Evolutionary conservation across 176 grass and related monocot genomes (phyloP).

Genomic region (sorghum (Sorghum bicolor)): DNA sequence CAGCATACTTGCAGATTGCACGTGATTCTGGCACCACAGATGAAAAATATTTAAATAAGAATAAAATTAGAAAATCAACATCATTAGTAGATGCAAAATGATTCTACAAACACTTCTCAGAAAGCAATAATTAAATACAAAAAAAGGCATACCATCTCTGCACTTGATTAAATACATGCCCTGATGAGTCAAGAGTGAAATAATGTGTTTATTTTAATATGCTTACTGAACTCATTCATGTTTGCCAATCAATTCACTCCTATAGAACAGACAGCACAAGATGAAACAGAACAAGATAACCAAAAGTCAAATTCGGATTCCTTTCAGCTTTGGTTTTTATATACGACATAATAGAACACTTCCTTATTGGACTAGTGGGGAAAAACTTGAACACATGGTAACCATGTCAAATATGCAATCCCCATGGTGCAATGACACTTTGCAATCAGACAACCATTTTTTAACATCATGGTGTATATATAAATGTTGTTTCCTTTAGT

Average conservation of each 20-base stretch:
- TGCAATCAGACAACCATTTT: background rate
- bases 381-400: background rate
- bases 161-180: background rate
- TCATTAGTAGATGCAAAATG: background rate
- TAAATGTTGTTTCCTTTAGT: background rate
- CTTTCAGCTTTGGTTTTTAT: background rate
- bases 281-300: background rate
- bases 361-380: background rate
- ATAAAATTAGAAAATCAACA: background rate
- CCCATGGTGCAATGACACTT: background rate
- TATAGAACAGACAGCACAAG: background rate
- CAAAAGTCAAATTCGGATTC: background rate
- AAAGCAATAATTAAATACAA: background rate
- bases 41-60: background rate
- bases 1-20: slow-evolving; percentile 53
- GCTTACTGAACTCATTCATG: background rate
- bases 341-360: background rate
- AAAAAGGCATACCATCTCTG: background rate
- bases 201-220: background rate
- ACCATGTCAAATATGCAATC: background rate
- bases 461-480: background rate
- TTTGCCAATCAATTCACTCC: background rate
- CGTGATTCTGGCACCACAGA: slow-evolving; percentile 38
- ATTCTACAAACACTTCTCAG: background rate
- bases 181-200: background rate